These are phyloP conservation scores for Rhododendron vialii DNA, from an alignment of 148 eudicot species.

Conservation along the genomic window DNA sequence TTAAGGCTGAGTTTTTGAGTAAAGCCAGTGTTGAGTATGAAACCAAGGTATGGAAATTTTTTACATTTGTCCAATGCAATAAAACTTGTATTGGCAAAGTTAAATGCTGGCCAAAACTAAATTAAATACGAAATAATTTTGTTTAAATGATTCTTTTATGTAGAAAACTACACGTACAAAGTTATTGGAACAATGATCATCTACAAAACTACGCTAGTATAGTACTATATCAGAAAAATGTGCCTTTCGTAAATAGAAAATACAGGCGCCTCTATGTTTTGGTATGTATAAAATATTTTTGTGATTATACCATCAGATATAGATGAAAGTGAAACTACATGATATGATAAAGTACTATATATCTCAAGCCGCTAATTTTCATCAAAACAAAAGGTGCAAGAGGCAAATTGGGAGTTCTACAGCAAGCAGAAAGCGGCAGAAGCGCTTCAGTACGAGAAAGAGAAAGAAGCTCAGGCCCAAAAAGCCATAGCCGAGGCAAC, in stretches of 20 bases:
- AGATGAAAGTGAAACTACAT: not conserved
- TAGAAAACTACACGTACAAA: no score
- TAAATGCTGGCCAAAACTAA: not conserved
- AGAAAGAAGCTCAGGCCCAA: slow-evolving; percentile 29
- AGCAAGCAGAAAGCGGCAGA: slow-evolving; percentile 52
- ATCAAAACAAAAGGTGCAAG: slow-evolving; percentile 41
- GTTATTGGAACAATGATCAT: no score
- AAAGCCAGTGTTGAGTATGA: slow-evolving; percentile 28
- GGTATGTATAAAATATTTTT: not conserved
- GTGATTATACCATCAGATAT: not conserved
- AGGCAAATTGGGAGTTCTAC: slow-evolving; percentile 64
- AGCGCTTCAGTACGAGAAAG: slow-evolving; percentile 27
- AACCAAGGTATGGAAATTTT: slow-evolving; percentile 11
- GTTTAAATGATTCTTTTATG: no score
- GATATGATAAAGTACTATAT: not conserved
- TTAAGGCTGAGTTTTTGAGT: slow-evolving; percentile 24
- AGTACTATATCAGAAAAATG: no score
- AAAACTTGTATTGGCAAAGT: not conserved
- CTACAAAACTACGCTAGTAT: no score
- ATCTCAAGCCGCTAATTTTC: not conserved
- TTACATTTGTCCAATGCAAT: not conserved
- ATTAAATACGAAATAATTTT: no score
- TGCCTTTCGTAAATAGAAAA: no score
- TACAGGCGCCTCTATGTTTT: not conserved
- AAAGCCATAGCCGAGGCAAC: slow-evolving; percentile 37